Evolutionary conservation across 495 filamentous ascomycete genomes (phyloP), one percentile per base, ranked within the genome.

Genomic region (Mytilinidion resinicola): DNA sequence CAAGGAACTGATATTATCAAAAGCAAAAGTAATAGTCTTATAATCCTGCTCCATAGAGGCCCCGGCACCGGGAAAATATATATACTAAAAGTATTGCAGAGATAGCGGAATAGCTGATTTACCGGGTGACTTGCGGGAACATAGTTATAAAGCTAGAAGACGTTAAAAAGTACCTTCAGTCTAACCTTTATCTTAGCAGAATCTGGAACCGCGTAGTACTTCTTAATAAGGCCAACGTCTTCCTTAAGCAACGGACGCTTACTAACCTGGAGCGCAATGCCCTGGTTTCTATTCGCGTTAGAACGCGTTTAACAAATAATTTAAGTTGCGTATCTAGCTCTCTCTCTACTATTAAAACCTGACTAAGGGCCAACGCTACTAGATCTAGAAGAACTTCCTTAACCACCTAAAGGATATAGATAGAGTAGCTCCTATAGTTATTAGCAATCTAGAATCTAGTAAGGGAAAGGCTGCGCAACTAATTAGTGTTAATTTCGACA

Each of bases 11-110:
- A 61, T 36, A 17, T 62, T n/a, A 42, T 59, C 36, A 5, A 62
- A 33, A 56, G 60, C 3, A 62, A 62, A 66, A 84, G 84, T 37
- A 78, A 78, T 51, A 82, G 82, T 10, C 73, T 85, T n/a, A 79
- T 83, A 42, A 75, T 78, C 21, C 72, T 87, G 1, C 74, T 87
- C 0, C 78, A 79, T 34, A 83, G 84, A 9, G 71, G 69, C 0
- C 81, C 83, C 0, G 83, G 82, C 0, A 75, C 78, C 7, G 81
- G 82, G 14, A 85, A 86, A 64, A 84, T 82, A 5, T 61, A 80
- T 3, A 85, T 82, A 0, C 80, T 9, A 68, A 76, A 58, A 70
- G 74, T 0, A 74, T 84, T 5, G 80, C 82, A 4, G 80, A 83
- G 57, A 69, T 76, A 12, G 74, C 76, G 14, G 61, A 72, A 12